phyloP scores from a whole-genome alignment of 2,329 filamentous ascomycete species.

The Fusarium decemcellulare region DNA sequence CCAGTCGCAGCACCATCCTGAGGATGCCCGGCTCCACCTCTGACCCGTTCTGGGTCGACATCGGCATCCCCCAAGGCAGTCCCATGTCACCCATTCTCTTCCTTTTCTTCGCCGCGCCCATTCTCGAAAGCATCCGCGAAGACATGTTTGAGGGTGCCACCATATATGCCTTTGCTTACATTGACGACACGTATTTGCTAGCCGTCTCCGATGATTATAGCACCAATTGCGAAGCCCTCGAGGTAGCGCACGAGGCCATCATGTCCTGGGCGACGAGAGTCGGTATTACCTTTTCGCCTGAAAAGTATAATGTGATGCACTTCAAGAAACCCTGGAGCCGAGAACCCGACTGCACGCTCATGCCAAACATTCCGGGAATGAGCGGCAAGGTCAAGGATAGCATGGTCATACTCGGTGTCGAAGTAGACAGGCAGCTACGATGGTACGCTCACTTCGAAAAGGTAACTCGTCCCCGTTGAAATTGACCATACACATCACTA shows the following conservation, averaged over 20 bases:
- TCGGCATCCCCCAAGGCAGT: conserved; percentile 25
- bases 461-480: not conserved
- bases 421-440: not conserved
- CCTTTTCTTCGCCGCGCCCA: conserved; percentile 17
- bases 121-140: not conserved
- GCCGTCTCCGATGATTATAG: not conserved
- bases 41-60: conserved; percentile 3
- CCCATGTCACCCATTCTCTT: conserved; percentile 20
- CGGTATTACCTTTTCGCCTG: not conserved
- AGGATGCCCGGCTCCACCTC: conserved; percentile 6
- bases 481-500: not conserved
- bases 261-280: not conserved
- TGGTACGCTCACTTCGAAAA: not conserved
- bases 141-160: not conserved
- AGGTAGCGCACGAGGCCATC: conserved; percentile 4
- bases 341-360: not conserved
- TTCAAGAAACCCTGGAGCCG: not conserved
- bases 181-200: conserved; percentile 21
- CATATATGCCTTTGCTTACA: not conserved
- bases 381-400: not conserved
- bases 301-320: conserved; percentile 24
- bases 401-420: conserved; percentile 10
- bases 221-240: conserved; percentile 7
- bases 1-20: not conserved
- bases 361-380: conserved; percentile 10